Conservation (phyloP, 306 rosid species). For the Pyrus betulifolia region DNA sequence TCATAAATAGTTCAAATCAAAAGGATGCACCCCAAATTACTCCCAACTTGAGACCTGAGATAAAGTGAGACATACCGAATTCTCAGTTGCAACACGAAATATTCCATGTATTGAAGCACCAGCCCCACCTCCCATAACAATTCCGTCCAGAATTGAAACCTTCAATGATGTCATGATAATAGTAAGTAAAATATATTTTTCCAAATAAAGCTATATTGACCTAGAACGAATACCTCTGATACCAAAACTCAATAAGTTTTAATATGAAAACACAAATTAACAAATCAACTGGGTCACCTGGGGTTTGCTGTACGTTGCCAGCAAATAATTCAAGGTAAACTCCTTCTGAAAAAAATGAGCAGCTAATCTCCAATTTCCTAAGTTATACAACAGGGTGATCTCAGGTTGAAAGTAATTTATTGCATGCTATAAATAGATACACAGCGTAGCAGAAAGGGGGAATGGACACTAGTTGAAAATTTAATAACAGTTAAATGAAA, state of each 20-base stretch:
- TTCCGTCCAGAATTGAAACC: constrained; percentile 92
- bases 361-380: constrained; percentile 74
- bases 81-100: constrained; percentile 85
- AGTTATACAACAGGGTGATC: constrained; percentile 10
- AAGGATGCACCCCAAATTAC: background rate
- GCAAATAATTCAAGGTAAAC: constrained; percentile 60
- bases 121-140: constrained; percentile 98
- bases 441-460: background rate
- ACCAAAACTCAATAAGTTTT: background rate
- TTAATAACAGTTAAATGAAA: background rate
- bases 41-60: background rate
- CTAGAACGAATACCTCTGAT: background rate
- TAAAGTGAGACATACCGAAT: constrained; percentile 39
- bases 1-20: background rate
- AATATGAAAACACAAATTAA: background rate
- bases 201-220: constrained; percentile 1
- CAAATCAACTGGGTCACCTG: constrained; percentile 48
- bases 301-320: constrained; percentile 84
- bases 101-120: constrained; percentile 89
- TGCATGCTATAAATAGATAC: background rate
- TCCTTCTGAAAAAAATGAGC: constrained; percentile 50
- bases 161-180: constrained; percentile 22
- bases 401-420: background rate
- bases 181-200: constrained; percentile 6
- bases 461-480: background rate